Conservation (phyloP, 495 filamentous ascomycete species). For the Podospora conica region DNA sequence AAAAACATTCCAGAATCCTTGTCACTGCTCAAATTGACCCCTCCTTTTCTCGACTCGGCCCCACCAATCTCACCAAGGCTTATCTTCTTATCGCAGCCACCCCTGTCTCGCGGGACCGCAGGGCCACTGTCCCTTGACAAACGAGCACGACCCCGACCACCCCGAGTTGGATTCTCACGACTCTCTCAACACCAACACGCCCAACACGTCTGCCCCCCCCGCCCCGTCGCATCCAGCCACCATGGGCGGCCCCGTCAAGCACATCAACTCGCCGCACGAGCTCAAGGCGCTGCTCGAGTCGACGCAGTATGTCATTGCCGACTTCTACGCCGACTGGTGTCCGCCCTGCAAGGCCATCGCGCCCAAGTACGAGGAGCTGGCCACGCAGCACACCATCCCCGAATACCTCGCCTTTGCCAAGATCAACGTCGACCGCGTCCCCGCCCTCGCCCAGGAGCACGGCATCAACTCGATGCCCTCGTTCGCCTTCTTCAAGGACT, state of each 20-base stretch:
- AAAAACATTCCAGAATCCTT: not conserved
- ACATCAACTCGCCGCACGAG: conserved; percentile 34
- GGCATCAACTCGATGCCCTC: conserved; percentile 66
- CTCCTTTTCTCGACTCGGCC: not conserved
- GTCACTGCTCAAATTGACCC: not conserved
- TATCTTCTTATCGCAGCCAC: not conserved
- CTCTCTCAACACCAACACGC: no score
- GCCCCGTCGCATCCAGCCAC: conserved; percentile 4
- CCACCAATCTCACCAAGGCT: not conserved
- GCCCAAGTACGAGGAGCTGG: conserved; percentile 51
- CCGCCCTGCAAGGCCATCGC: conserved; percentile 61
- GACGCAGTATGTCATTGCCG: conserved; percentile 41
- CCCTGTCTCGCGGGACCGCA: not conserved
- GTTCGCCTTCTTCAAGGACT: conserved; percentile 82
- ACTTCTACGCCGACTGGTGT: conserved; percentile 63
- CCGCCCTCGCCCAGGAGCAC: conserved; percentile 44
- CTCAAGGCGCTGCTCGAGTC: conserved; percentile 35
- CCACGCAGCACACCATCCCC: conserved; percentile 40
- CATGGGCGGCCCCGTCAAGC: conserved; percentile 26
- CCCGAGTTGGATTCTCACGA: no score
- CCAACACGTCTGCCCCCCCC: not conserved
- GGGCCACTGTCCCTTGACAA: not conserved
- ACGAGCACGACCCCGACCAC: not conserved
- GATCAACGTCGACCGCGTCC: conserved; percentile 51
- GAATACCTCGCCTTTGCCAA: conserved; percentile 52